Evolutionary conservation across 345 rosid species (phyloP), one percentile per base, ranked within the genome.

Genomic region (Bruguiera parviflora): DNA sequence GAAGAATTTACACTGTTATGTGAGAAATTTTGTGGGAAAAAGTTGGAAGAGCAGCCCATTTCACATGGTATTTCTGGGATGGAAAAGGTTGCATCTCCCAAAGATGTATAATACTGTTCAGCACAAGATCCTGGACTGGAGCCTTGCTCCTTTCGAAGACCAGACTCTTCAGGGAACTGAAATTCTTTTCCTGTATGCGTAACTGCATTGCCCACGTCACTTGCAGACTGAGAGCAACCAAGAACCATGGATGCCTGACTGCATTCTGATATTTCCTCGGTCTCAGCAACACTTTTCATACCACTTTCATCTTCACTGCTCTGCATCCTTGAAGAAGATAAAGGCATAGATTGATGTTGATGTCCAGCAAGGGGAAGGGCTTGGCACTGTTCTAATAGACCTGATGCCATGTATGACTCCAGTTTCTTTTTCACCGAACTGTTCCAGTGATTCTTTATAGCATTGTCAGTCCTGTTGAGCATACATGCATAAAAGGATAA

Each of bases 371-470:
- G 85, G 71, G 99, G 84, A 71, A 78, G 79, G 76, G 72, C 84
- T 72, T 86, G 96, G 73, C 79, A 84, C 76, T 92, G 92, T 56
- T 92, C 93, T 73, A 96, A 81, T 72, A 90, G 85, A 75, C 97
- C 99, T 20, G 98, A 90, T 61, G 91, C 92, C 71, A 89, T 73
- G 73, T 92, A 96, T 46, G 98, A 89, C 71, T 92, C 97, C 80
- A 96, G 70, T 81, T 96, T 96, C 91, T 96, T 96, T 82, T 89
- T 96, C 75, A 96, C 96, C 65, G 98, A 96, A 82, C 99, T 96
- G 87, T 96, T 90, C 99, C 99, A 96, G 79, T 92, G 99, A 80
- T 96, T 96, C 82, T 96, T 96, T 72, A 96, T 96, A 24, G 98
- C 79, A 77, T 96, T 96, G 87, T 96, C 99, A 63, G 99, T 86